Evolutionary conservation across 768 basidiomycete genomes (phyloP).

Genomic region (Tremella fuciformis): DNA sequence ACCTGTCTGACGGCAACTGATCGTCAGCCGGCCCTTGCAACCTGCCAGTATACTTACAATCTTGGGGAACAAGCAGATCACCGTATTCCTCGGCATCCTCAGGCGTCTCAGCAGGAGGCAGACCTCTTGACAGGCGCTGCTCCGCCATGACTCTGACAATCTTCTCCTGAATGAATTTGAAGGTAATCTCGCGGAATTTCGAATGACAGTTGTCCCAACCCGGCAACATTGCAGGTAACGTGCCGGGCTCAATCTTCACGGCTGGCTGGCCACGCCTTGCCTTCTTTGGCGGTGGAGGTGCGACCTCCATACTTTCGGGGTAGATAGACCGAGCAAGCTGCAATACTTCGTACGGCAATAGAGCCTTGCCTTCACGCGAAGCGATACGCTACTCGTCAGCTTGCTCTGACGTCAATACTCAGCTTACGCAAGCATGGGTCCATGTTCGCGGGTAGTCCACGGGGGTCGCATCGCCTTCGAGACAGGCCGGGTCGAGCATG

Average conservation of each 20-base stretch:
- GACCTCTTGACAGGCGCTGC: conserved; percentile 67
- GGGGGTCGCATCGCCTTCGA: conserved; percentile 93
- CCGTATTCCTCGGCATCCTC: conserved; percentile 69
- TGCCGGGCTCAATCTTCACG: conserved; percentile 58
- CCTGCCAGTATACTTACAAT: conserved; percentile 56
- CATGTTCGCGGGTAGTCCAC: conserved; percentile 84
- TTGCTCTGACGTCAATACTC: background rate
- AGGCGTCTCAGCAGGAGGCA: conserved; percentile 69
- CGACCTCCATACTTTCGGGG: conserved; percentile 25
- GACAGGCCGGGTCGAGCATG: conserved; percentile 90
- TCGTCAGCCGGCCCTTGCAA: conserved; percentile 1
- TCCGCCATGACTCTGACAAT: conserved; percentile 67
- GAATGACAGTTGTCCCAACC: conserved; percentile 47
- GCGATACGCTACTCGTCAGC: conserved; percentile 60
- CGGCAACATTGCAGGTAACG: background rate
- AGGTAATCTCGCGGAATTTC: conserved; percentile 47
- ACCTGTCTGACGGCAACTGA: conserved; percentile 60
- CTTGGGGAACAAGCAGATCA: conserved; percentile 68
- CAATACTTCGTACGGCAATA: conserved; percentile 83
- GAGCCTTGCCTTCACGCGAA: conserved; percentile 60
- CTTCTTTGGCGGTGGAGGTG: conserved; percentile 10
- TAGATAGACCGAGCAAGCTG: conserved; percentile 58
- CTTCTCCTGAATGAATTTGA: conserved; percentile 66
- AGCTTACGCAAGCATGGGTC: conserved; percentile 71
- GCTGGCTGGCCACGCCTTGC: conserved; percentile 12